Evolutionary conservation across 345 rosid species (phyloP).

Genomic region (Pseudoturritis turrita): DNA sequence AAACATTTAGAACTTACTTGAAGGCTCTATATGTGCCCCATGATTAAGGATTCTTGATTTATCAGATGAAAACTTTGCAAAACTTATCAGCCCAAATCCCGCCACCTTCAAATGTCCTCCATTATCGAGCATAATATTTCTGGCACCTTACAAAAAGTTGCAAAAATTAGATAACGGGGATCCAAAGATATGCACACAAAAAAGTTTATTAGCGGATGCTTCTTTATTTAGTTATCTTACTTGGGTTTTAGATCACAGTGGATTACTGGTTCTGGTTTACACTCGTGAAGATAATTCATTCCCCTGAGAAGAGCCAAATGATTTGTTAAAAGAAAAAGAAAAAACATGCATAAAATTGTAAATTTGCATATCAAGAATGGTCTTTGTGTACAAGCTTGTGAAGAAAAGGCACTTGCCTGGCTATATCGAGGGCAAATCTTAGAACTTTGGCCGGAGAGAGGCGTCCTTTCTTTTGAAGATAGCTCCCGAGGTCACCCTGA

Average conservation of each 20-base stretch:
- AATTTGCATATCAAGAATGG: background rate
- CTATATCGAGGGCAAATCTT: conserved; percentile 84
- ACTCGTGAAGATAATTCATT: conserved; percentile 79
- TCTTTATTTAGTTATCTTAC: conserved; percentile 69
- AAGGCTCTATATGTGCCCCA: conserved; percentile 41
- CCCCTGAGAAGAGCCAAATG: conserved; percentile 57
- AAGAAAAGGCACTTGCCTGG: conserved; percentile 53
- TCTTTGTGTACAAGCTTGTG: background rate
- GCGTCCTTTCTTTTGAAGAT: conserved; percentile 89
- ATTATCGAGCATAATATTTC: conserved; percentile 95
- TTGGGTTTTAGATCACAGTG: conserved; percentile 92
- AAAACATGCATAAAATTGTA: background rate
- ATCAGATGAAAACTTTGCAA: conserved; percentile 55
- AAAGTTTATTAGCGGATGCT: conserved; percentile 28
- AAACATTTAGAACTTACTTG: conserved; percentile 52
- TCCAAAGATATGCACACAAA: conserved; percentile 18
- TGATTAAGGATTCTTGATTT: conserved; percentile 55
- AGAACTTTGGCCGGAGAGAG: conserved; percentile 73
- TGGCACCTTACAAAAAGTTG: conserved; percentile 96
- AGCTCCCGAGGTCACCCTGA: conserved; percentile 86
- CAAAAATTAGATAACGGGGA: conserved; percentile 57
- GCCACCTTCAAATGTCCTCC: conserved; percentile 81
- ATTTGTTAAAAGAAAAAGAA: conserved; percentile 1
- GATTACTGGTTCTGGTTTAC: conserved; percentile 87
- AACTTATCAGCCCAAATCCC: conserved; percentile 75